Percentiles rank a stretch among this genome's conserved stretches.
Evolutionary conservation across 257 asterid genomes (phyloP).

Genomic region (Solanum piurae): DNA sequence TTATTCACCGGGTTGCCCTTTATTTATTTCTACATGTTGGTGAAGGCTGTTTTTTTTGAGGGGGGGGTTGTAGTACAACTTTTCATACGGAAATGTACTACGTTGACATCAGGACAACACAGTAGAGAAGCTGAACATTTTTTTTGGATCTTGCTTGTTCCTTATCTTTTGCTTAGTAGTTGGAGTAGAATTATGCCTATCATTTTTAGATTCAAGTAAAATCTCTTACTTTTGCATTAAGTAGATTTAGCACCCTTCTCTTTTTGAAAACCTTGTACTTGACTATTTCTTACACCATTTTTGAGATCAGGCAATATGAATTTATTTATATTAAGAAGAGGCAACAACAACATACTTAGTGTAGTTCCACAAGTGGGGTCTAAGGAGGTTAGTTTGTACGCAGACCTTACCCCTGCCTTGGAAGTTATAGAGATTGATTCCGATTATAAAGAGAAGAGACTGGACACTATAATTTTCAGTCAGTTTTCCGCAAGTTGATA

Average conservation of each 20-base stretch:
- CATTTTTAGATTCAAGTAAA: background rate
- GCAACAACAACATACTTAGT: background rate
- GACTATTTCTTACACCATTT: background rate
- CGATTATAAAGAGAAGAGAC: background rate
- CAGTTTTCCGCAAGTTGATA: background rate
- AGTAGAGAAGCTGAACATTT: background rate
- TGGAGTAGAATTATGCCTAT: background rate
- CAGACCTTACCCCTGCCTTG: background rate
- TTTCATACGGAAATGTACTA: background rate
- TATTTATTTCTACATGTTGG: background rate
- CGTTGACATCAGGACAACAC: background rate
- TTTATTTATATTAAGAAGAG: background rate
- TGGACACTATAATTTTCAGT: background rate
- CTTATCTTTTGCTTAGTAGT: background rate
- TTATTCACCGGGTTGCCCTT: background rate
- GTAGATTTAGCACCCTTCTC: background rate
- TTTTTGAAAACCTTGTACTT: background rate
- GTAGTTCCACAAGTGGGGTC: background rate
- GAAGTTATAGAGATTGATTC: background rate
- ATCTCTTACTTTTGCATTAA: background rate
- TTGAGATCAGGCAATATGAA: background rate
- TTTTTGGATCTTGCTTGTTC: background rate
- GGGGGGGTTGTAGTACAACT: background rate
- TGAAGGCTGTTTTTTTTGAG: background rate
- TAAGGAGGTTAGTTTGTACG: background rate